Evolutionary conservation across 371 early-diverging fungal genomes (phyloP).

Genomic region (Mucor saturninus): DNA sequence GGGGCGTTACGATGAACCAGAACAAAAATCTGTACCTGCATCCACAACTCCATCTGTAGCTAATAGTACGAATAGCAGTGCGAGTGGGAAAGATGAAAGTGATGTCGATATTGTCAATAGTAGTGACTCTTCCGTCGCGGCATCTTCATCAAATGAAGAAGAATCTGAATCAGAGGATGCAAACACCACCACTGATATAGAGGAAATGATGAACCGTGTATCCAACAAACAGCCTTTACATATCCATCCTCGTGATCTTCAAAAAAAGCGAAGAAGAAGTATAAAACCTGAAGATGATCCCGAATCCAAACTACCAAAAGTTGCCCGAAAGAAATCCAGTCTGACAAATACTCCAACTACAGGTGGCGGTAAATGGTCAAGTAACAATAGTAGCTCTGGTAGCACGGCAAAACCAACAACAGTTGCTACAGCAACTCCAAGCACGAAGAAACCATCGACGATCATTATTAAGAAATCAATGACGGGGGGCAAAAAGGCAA

Average conservation of each 20-base stretch:
- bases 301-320: constrained; percentile 3
- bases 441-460: not conserved
- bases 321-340: constrained; percentile 10
- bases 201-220: constrained; percentile 46
- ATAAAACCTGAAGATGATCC: constrained; percentile 7
- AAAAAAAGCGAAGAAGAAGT: constrained; percentile 24
- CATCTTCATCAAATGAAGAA: constrained; percentile 14
- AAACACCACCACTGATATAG: constrained; percentile 21
- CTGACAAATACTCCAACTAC: not conserved
- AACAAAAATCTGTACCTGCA: not conserved
- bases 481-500: not conserved
- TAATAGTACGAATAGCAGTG: not conserved
- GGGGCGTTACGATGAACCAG: constrained; percentile 9
- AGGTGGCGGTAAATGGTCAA: constrained; percentile 13
- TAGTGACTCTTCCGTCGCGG: constrained; percentile 18
- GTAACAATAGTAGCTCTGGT: constrained; percentile 3
- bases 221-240: constrained; percentile 21
- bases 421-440: not conserved
- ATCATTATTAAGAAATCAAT: not conserved
- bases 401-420: not conserved
- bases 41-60: not conserved
- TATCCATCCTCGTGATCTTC: constrained; percentile 29
- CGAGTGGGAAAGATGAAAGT: constrained; percentile 22
- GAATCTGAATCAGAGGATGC: constrained; percentile 8
- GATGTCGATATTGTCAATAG: constrained; percentile 38